phyloP scores from a whole-genome alignment of 805 yeast species.

The Ogataea paraovalis region DNA sequence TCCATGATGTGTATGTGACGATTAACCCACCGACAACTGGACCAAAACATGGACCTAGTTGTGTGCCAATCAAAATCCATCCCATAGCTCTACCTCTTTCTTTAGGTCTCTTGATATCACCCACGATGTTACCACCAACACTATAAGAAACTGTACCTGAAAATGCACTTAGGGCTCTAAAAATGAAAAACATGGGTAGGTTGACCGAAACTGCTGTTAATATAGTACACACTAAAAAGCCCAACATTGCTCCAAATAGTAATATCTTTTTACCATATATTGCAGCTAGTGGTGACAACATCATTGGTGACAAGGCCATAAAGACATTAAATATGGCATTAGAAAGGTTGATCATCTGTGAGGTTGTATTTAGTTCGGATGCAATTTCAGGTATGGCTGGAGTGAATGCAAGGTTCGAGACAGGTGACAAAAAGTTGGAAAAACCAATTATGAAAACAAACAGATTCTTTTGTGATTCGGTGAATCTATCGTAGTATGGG shows the following conservation, averaged over 20 bases:
- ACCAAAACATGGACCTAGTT: constrained; percentile 51
- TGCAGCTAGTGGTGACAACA: constrained; percentile 47
- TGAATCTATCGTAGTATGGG: constrained; percentile 26
- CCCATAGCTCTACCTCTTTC: constrained; percentile 52
- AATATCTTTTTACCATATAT: constrained; percentile 47
- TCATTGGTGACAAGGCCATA: constrained; percentile 51
- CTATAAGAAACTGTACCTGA: constrained; percentile 55
- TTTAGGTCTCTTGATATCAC: constrained; percentile 47
- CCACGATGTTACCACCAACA: constrained; percentile 48
- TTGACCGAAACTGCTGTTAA: constrained; percentile 43
- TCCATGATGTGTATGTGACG: constrained; percentile 48
- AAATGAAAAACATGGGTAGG: constrained; percentile 50
- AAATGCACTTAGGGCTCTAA: constrained; percentile 46
- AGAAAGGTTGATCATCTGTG: constrained; percentile 43
- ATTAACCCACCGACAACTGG: constrained; percentile 52
- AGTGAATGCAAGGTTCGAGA: constrained; percentile 40
- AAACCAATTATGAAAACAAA: constrained; percentile 33
- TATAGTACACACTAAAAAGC: constrained; percentile 23
- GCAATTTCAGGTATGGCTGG: constrained; percentile 54
- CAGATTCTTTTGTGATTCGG: constrained; percentile 23
- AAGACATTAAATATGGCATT: constrained; percentile 47
- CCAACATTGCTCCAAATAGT: constrained; percentile 38
- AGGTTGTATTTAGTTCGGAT: constrained; percentile 40
- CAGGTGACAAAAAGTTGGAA: constrained; percentile 43
- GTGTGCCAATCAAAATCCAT: constrained; percentile 45